Evolutionary conservation across 495 filamentous ascomycete species (phyloP).

Genomic region (Aspergillus wentii): DNA sequence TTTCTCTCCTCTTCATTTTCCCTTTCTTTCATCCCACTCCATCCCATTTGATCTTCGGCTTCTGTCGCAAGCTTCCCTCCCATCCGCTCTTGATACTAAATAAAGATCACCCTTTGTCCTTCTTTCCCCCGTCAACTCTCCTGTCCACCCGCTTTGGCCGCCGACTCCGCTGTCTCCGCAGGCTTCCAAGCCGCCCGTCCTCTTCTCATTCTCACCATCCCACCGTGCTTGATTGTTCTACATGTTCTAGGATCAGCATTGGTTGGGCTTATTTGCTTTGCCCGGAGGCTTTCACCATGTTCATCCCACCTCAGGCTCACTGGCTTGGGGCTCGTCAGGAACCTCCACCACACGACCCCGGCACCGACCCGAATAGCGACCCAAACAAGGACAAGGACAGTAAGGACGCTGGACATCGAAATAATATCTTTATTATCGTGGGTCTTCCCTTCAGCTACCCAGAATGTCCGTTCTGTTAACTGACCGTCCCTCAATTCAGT

Average conservation of each 20-base stretch:
- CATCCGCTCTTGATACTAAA: too few relatives aligned
- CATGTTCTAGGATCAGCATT: not conserved
- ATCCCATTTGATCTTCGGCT: not conserved
- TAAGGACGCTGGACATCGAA: constrained; percentile 3
- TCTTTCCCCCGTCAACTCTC: too few relatives aligned
- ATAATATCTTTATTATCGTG: constrained; percentile 19
- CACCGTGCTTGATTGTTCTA: not conserved
- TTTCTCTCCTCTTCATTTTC: not conserved
- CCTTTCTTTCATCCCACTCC: not conserved
- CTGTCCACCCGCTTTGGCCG: too few relatives aligned
- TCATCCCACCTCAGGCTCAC: constrained; percentile 11
- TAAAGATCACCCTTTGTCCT: too few relatives aligned
- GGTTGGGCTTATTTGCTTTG: not conserved
- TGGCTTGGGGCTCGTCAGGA: constrained; percentile 14
- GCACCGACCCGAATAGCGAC: not conserved
- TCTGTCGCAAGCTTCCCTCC: too few relatives aligned
- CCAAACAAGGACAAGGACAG: not conserved
- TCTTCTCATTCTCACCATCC: too few relatives aligned
- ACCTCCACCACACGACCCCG: not conserved
- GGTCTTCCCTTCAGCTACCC: constrained; percentile 4
- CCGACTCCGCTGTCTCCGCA: too few relatives aligned
- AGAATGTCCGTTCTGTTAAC: too few relatives aligned
- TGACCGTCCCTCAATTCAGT: constrained; percentile 11
- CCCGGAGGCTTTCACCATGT: constrained; percentile 13
- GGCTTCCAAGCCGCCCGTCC: too few relatives aligned